Base-by-base conservation (phyloP, 2,329 filamentous ascomycete species). In the Penicillium sp. region DNA sequence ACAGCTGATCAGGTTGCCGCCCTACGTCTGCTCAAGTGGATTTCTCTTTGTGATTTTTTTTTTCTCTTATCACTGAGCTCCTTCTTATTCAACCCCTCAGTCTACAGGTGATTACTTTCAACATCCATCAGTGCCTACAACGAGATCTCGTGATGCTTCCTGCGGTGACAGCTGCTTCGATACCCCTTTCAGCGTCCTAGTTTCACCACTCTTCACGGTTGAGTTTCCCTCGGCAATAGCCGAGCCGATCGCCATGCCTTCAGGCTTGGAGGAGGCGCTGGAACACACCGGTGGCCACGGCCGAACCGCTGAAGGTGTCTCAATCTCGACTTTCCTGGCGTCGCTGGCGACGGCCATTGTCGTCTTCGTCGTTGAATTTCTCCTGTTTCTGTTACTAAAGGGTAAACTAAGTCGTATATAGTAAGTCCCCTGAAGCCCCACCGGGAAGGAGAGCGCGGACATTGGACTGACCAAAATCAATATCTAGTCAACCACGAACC, bases 321-420 rank as follows among this genome's bases (percentile, higher is more conserved):
- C 69, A 0, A 66, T 77, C 45, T 67, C 70, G 44, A 77, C 83
- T n/a, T 90, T 91, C 64, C 67, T 89, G 36, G 85, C 88, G 50
- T 88, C 88, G 42, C 70, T 90, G 61, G 81, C 79, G 36, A 82
- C 85, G 49, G 86, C 86, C 69, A 70, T 88, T 47, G 75, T 84
- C 19, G 75, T 90, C 55, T 90, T 90, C 60, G 82, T 79, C 1
- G 75, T 87, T 6, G 81, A 86, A 70, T 78, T 91, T 36, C 69
- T 87, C 12, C 69, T 89, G n/a, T 96, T 96, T 72, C 73, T 91
- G 7, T 67, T 94, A 1, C 78, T 96, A 42, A 87, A 91, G 63
- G 88, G 90, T 58, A 93, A 90, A 63, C 77, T 96, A 36, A 86
- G 87, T 2, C 83, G 91, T 61, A 96, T 96, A 60, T 96, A 93